Evolutionary conservation across 495 filamentous ascomycete genomes (phyloP).

Genomic region (Hypoxylon subgilvum): DNA sequence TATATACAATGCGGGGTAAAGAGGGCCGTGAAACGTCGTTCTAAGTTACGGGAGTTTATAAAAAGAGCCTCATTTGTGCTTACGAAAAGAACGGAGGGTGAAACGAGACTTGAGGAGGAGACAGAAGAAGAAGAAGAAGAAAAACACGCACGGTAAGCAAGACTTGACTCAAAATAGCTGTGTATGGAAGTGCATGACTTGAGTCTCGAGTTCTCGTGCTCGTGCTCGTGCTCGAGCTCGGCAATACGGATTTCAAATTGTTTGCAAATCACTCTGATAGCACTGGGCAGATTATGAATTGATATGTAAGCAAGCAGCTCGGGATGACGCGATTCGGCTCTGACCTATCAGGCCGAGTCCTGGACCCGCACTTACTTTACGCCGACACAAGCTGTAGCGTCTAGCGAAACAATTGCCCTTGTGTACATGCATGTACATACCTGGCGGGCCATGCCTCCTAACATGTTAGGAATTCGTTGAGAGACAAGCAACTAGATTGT

Average conservation of each 20-base stretch:
- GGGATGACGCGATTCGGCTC: conserved; percentile 22
- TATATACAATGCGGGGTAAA: conserved; percentile 35
- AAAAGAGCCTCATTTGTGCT: conserved; percentile 23
- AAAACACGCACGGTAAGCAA: background rate
- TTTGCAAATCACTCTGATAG: conserved; percentile 28
- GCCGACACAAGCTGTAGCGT: too few relatives aligned
- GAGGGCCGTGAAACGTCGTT: conserved; percentile 9
- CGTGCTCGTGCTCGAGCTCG: too few relatives aligned
- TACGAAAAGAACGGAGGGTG: conserved; percentile 12
- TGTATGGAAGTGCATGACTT: background rate
- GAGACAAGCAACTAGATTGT: too few relatives aligned
- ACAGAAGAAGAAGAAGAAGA: background rate
- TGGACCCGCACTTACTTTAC: too few relatives aligned
- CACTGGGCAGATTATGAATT: conserved; percentile 27
- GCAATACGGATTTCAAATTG: conserved; percentile 36
- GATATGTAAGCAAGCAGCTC: conserved; percentile 27
- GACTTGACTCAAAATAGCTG: too few relatives aligned
- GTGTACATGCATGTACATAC: background rate
- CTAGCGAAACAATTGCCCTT: conserved; percentile 29
- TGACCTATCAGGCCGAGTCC: background rate
- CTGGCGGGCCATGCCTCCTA: too few relatives aligned
- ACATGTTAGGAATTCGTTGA: too few relatives aligned
- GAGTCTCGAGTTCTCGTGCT: conserved; percentile 5
- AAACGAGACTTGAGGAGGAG: conserved; percentile 7
- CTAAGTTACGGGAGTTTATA: background rate